A percentile compares a stretch with the other conserved stretches of the same genome.
Evolutionary conservation across 352 stramenopile genomes (phyloP).

Genomic region (Saprolegnia diclina): DNA sequence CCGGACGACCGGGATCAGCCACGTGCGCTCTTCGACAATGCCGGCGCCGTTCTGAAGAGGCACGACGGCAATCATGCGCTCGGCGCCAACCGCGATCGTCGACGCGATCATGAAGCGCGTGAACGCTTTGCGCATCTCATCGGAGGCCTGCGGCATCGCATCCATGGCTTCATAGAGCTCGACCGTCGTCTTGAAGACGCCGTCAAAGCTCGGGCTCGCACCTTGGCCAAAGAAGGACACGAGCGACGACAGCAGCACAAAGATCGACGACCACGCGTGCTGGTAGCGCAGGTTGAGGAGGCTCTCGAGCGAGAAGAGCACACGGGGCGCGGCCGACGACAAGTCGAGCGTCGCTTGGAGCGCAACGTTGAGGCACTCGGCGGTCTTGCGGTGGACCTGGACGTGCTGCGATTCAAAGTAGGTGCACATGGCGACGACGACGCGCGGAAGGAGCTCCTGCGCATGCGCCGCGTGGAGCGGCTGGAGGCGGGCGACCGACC

Average conservation of each 20-base stretch:
- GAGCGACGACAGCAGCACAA: slow-evolving; percentile 60
- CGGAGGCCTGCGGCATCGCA: slow-evolving; percentile 48
- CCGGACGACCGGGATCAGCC: slow-evolving; percentile 76
- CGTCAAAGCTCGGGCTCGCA: slow-evolving; percentile 52
- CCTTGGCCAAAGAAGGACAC: slow-evolving; percentile 64
- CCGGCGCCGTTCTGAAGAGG: slow-evolving; percentile 63
- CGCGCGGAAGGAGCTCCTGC: slow-evolving; percentile 64
- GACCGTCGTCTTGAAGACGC: slow-evolving; percentile 63
- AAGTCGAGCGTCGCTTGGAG: slow-evolving; percentile 28
- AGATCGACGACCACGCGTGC: slow-evolving; percentile 70
- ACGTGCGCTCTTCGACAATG: slow-evolving; percentile 69
- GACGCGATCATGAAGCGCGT: slow-evolving; percentile 54
- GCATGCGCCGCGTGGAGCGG: slow-evolving; percentile 47
- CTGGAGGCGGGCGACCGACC: slow-evolving; percentile 58
- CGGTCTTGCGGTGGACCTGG: slow-evolving; percentile 55
- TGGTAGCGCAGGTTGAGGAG: slow-evolving; percentile 82
- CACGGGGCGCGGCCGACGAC: slow-evolving; percentile 48
- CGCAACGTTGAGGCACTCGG: slow-evolving; percentile 56
- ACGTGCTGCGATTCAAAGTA: slow-evolving; percentile 59
- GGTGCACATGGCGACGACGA: slow-evolving; percentile 63
- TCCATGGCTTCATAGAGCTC: slow-evolving; percentile 75
- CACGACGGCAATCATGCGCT: slow-evolving; percentile 64
- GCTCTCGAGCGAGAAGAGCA: slow-evolving; percentile 71
- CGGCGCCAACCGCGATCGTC: slow-evolving; percentile 56
- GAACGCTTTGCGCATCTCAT: slow-evolving; percentile 57